These are phyloP conservation scores for Dryadomyces sulphureus DNA, from an alignment of 2,329 filamentous ascomycete species.

Conservation along the genomic window DNA sequence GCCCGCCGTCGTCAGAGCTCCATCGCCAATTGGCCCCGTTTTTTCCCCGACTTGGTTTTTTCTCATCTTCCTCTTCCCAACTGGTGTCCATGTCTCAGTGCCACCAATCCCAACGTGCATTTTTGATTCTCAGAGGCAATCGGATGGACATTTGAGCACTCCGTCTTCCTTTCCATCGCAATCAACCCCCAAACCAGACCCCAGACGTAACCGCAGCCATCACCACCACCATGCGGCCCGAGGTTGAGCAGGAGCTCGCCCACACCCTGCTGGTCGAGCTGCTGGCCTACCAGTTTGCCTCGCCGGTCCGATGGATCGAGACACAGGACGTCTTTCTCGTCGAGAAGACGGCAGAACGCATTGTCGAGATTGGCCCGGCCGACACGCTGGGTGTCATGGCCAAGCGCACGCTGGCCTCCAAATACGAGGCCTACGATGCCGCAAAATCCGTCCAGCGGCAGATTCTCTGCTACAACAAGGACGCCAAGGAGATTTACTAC, in stretches of 20 bases:
- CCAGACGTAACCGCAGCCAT: not conserved
- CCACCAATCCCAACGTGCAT: too few species aligned
- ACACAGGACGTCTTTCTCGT: conserved; percentile 99
- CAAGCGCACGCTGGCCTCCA: conserved; percentile 84
- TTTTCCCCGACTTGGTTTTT: conserved; percentile 1
- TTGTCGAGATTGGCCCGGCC: conserved; percentile 93
- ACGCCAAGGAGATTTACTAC: conserved; percentile 98
- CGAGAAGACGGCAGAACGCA: conserved; percentile 89
- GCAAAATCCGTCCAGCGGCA: conserved; percentile 92
- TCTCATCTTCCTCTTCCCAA: not conserved
- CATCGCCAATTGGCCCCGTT: not conserved
- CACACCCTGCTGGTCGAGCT: conserved; percentile 98
- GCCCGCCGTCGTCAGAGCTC: not conserved
- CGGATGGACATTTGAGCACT: not conserved
- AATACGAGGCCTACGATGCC: conserved; percentile 97
- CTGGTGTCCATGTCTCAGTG: not conserved
- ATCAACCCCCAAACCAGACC: not conserved
- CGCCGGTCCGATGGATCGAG: conserved; percentile 98
- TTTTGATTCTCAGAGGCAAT: not conserved
- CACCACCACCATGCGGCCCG: conserved; percentile 65
- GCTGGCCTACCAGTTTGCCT: conserved; percentile 97
- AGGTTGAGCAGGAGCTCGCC: conserved; percentile 97
- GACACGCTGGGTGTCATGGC: conserved; percentile 98
- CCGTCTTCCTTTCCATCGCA: not conserved
- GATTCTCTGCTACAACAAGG: conserved; percentile 98